Conservation (phyloP, 257 asterid genomes). For the Gentiana dahurica region DNA sequence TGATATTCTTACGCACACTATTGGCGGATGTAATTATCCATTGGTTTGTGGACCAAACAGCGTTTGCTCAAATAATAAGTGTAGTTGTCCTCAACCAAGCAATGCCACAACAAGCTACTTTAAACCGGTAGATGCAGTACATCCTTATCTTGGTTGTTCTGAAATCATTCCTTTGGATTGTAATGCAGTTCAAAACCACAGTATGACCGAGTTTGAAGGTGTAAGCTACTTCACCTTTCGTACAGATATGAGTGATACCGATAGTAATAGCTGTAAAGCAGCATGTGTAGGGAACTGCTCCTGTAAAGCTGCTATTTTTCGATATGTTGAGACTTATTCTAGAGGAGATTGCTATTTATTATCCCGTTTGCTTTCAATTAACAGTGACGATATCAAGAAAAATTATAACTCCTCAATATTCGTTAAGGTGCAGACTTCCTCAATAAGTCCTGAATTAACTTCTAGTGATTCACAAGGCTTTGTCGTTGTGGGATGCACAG, state of each 20-base stretch:
- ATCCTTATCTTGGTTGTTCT: neutral
- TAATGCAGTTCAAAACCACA: neutral
- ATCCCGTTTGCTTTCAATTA: neutral
- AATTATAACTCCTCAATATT: constrained; percentile 11
- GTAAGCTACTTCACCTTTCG: neutral
- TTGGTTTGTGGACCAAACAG: constrained; percentile 13
- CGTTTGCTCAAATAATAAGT: constrained; percentile 10
- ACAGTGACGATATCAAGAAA: constrained; percentile 13
- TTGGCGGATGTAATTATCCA: constrained; percentile 8
- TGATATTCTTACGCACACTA: constrained; percentile 3
- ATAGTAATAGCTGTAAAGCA: neutral
- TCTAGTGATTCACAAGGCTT: neutral
- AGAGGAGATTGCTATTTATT: neutral
- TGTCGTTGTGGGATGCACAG: constrained; percentile 8
- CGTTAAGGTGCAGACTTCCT: constrained; percentile 16
- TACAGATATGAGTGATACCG: neutral
- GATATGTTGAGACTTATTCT: neutral
- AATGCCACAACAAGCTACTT: constrained; percentile 3
- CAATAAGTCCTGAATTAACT: neutral
- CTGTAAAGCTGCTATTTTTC: neutral
- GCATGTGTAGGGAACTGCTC: neutral
- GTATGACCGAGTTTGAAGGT: neutral
- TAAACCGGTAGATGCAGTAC: neutral
- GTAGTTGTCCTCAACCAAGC: constrained; percentile 13
- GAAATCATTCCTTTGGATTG: neutral